Conservation (phyloP, 1,284 basidiomycete genomes). For the Boletus holoroseus region DNA sequence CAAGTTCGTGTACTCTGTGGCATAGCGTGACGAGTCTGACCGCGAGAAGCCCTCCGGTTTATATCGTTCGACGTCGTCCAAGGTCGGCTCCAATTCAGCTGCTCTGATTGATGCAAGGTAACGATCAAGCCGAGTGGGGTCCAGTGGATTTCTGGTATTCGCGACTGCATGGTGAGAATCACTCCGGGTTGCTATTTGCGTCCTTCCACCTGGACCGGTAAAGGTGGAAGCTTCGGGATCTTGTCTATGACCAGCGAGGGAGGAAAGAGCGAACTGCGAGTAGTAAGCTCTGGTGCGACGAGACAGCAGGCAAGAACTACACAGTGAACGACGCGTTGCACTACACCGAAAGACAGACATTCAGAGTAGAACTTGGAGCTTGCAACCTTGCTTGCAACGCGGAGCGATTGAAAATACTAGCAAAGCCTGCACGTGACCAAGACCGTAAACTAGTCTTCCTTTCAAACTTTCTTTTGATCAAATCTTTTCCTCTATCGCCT, state of each 20-base stretch:
- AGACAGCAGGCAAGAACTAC: constrained; percentile 18
- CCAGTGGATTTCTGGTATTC: constrained; percentile 28
- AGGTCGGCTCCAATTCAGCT: constrained; percentile 41
- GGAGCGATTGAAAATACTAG: not conserved
- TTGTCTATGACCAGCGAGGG: constrained; percentile 9
- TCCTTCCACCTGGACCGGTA: not conserved
- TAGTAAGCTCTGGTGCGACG: constrained; percentile 26
- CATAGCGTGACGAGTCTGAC: constrained; percentile 44
- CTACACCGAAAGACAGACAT: constrained; percentile 35
- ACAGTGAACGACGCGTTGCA: constrained; percentile 23
- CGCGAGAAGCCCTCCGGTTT: constrained; percentile 39
- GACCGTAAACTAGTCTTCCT: not conserved
- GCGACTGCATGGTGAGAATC: constrained; percentile 1
- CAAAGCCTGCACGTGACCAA: constrained; percentile 21
- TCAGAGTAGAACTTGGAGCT: not conserved
- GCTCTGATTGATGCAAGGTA: constrained; percentile 51
- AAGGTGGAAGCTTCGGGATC: constrained; percentile 5
- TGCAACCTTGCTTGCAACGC: not conserved
- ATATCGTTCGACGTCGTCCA: constrained; percentile 53
- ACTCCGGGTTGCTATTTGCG: constrained; percentile 4
- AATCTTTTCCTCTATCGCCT: constrained; percentile 6
- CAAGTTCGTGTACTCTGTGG: constrained; percentile 46
- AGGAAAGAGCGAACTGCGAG: constrained; percentile 26
- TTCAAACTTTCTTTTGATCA: not conserved
- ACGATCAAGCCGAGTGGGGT: constrained; percentile 44